A percentile compares a stretch with the other conserved stretches of the same genome.
These are phyloP conservation scores for Stachybotrys chartarum DNA, from an alignment of 2,329 filamentous ascomycete genomes.

Conservation along the genomic window DNA sequence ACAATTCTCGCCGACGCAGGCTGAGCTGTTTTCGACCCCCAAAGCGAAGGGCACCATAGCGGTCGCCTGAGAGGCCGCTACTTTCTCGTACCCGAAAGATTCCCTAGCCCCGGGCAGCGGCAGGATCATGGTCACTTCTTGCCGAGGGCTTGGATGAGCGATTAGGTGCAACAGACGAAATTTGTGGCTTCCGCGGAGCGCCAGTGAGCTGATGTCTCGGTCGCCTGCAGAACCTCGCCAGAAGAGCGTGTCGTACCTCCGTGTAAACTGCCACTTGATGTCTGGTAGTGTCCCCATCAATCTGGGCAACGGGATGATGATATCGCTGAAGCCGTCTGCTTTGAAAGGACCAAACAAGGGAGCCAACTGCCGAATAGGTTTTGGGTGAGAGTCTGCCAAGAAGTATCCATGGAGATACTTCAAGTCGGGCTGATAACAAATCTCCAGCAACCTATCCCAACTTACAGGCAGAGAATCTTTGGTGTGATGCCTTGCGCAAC, in stretches of 20 bases:
- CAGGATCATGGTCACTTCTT: conserved; percentile 49
- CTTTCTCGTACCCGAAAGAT: conserved; percentile 47
- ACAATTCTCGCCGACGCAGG: conserved; percentile 42
- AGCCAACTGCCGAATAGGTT: conserved; percentile 56
- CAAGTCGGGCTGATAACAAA: conserved; percentile 73
- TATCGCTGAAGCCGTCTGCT: conserved; percentile 65
- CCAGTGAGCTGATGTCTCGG: conserved; percentile 39
- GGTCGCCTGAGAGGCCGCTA: conserved; percentile 47
- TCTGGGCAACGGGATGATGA: conserved; percentile 59
- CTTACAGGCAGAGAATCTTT: conserved; percentile 58
- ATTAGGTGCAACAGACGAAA: conserved; percentile 65
- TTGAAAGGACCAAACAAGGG: conserved; percentile 74
- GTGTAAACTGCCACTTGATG: conserved; percentile 39
- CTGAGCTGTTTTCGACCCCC: conserved; percentile 50
- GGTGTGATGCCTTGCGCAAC: conserved; percentile 58
- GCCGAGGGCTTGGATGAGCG: conserved; percentile 46
- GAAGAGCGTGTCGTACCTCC: conserved; percentile 60
- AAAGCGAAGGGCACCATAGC: conserved; percentile 46
- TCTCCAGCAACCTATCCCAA: conserved; percentile 57
- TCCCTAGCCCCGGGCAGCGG: conserved; percentile 28
- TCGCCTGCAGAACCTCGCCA: conserved; percentile 68
- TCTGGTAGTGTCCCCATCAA: conserved; percentile 34
- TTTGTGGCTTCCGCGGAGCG: conserved; percentile 61
- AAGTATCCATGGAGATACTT: conserved; percentile 68
- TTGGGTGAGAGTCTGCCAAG: conserved; percentile 54